Percentiles rank a stretch among this genome's conserved stretches.
phyloP scores from a whole-genome alignment of 176 grass and related monocot genomes.

The Eleusine indica region DNA sequence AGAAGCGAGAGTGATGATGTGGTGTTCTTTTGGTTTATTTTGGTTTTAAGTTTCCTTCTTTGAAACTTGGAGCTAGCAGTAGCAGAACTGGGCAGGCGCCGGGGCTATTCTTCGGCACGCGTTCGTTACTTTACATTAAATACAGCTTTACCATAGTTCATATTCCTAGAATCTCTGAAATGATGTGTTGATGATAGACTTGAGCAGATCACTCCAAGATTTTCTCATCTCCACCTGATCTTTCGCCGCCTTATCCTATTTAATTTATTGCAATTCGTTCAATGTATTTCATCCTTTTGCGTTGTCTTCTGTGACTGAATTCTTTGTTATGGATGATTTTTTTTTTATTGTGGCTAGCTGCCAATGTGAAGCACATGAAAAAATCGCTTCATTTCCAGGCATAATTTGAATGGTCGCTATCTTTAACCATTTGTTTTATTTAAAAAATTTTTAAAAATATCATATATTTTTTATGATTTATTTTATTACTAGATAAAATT shows the following conservation, averaged over 20 bases:
- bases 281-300: neutral
- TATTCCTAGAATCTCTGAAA: neutral
- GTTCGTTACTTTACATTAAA: slow-evolving; percentile 42
- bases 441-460: too few relatives aligned
- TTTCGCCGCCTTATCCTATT: too few relatives aligned
- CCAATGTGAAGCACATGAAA: too few relatives aligned
- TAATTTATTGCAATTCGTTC: neutral
- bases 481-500: too few relatives aligned
- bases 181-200: slow-evolving; percentile 28
- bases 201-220: slow-evolving; percentile 5
- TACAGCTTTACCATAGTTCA: slow-evolving; percentile 34
- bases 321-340: too few relatives aligned
- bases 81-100: neutral
- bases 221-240: neutral
- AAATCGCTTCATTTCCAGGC: too few relatives aligned
- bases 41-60: slow-evolving; percentile 39
- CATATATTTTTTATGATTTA: too few relatives aligned
- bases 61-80: slow-evolving; percentile 55
- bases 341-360: too few relatives aligned
- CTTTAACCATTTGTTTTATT: too few relatives aligned
- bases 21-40: slow-evolving; percentile 12
- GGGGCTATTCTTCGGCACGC: slow-evolving; percentile 16
- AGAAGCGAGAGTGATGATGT: neutral
- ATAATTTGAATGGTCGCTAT: too few relatives aligned
- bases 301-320: neutral